Base-by-base conservation (phyloP, 257 asterid genomes). In the Paulownia fortunei region DNA sequence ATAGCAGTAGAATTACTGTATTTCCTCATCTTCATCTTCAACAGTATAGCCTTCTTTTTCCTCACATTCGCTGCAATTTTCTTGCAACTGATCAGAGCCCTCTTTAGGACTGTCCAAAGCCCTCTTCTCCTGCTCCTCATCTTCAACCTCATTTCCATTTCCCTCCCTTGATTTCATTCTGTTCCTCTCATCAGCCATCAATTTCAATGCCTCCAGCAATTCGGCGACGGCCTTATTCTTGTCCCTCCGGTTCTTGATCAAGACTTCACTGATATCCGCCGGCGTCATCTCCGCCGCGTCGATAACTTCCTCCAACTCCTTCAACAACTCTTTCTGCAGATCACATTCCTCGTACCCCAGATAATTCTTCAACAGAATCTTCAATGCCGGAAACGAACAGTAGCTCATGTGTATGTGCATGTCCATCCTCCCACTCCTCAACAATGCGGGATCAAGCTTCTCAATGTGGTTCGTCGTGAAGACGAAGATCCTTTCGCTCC, bases 361-460 rank as follows among this genome's bases (percentile, higher is more conserved):
- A 39, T 89, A 91, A 69, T 91, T 91, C 82, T 84, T 88, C 56
- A 91, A 34, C n/a, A 89, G 82, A 69, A 91, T 89, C 86, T 76
- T 86, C 66, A 91, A 76, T 1, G 93, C 86, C 0, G 90, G 77
- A 41, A 84, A 91, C n/a, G 89, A 82, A 34, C 91, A 89, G 64
- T 84, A 88, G 69, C 92, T 89, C 97, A 91, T 89, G 77, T 67
- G 80, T 23, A 91, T 81, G 21, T 91, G 97, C 97, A 89, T 88
- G 84, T 91, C 97, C 97, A 91, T 91, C 52, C 97, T 78, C 16
- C 97, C 97, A 13, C 91, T 74, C 88, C 97, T 85, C 81, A 91
- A 27, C 83, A 91, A 62, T 5, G 97, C 94, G 0, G 90, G 93
- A 76, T 91, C 97, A 10, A 91, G 89, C 81, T 84, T 91, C 78